A percentile compares a stretch with the other conserved stretches of the same genome.
Conservation (phyloP, 202 grass and related monocot genomes). For the Cymbopogon flexuosus region DNA sequence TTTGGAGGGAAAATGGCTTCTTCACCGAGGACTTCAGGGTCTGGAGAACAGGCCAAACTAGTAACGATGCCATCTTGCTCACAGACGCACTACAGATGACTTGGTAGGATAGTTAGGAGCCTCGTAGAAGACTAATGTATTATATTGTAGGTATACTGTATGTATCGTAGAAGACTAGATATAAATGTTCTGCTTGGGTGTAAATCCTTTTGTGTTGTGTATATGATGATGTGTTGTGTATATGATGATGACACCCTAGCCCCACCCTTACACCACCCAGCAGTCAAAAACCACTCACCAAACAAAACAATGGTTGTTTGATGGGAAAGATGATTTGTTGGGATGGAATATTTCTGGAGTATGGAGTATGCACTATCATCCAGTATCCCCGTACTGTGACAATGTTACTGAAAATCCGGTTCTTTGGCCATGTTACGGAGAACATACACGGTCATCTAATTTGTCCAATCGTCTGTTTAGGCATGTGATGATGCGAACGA, state of each 20-base stretch:
- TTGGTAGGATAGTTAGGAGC: neutral
- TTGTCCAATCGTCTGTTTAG: neutral
- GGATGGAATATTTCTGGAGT: neutral
- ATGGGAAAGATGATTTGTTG: neutral
- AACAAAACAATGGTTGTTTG: neutral
- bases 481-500: neutral
- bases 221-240: too few species aligned
- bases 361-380: neutral
- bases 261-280: neutral
- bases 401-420: neutral
- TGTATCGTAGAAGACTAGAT: neutral
- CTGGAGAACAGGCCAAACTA: conserved; percentile 50
- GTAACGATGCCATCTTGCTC: conserved; percentile 43
- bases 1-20: conserved; percentile 35
- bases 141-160: neutral
- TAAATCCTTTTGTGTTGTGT: neutral
- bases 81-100: conserved; percentile 33
- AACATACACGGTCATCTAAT: neutral
- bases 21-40: conserved; percentile 57
- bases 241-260: neutral
- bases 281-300: neutral
- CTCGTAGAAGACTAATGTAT: neutral
- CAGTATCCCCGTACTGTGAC: neutral
- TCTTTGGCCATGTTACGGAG: neutral
- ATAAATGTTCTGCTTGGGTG: neutral